Conservation (phyloP, 495 filamentous ascomycete genomes). For the Talaromyces adpressus region DNA sequence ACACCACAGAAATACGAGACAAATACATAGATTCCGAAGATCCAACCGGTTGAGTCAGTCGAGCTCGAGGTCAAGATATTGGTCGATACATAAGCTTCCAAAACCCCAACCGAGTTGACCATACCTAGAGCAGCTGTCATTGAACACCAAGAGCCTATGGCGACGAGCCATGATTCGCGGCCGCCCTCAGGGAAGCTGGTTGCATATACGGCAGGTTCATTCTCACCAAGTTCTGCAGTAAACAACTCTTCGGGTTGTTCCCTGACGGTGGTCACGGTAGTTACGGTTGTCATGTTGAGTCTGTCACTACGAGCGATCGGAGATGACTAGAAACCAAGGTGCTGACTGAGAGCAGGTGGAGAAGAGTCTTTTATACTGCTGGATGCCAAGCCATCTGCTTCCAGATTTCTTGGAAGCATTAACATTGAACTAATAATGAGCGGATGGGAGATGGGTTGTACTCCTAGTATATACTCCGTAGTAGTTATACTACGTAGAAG, state of each 20-base stretch:
- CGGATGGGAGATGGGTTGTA: too few species aligned
- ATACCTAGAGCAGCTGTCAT: conserved; percentile 58
- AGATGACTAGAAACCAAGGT: background rate
- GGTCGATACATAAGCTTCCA: conserved; percentile 55
- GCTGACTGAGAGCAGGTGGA: background rate
- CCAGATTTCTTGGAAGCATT: too few species aligned
- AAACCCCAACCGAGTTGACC: conserved; percentile 60
- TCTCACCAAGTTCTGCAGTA: background rate
- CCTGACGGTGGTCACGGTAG: background rate
- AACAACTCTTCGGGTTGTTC: background rate
- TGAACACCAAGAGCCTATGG: conserved; percentile 56
- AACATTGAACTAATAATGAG: too few species aligned
- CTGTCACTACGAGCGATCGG: background rate
- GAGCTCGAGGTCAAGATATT: conserved; percentile 47
- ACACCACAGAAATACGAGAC: conserved; percentile 46
- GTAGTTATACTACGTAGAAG: too few species aligned
- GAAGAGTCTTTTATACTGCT: background rate
- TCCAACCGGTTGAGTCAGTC: conserved; percentile 60
- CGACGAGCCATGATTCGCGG: conserved; percentile 55
- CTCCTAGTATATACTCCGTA: too few species aligned
- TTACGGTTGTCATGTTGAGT: background rate
- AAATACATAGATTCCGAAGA: conserved; percentile 62
- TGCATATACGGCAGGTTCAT: conserved; percentile 2
- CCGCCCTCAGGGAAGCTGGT: conserved; percentile 58
- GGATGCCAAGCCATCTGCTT: background rate